Percentiles rank a stretch among this genome's conserved stretches.
phyloP scores from a whole-genome alignment of 208 protist genomes.

The Paratrypanosoma confusum region DNA sequence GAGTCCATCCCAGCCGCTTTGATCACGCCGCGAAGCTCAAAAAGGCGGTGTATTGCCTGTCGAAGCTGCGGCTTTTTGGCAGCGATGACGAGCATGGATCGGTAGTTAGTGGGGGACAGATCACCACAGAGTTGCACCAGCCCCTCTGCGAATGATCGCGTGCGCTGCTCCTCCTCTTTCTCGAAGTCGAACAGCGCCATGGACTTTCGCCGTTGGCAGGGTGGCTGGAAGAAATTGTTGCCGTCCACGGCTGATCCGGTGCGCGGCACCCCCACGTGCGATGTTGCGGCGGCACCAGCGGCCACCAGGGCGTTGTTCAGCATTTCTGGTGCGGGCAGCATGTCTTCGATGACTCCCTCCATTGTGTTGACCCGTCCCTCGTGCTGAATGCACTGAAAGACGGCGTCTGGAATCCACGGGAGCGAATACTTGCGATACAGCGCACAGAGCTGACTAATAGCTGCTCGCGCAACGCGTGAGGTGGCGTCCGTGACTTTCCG shows the following conservation, averaged over 20 bases:
- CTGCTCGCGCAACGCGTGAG: constrained; percentile 32
- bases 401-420: constrained; percentile 50
- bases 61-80: constrained; percentile 38
- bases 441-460: constrained; percentile 29
- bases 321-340: constrained; percentile 30
- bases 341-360: constrained; percentile 24
- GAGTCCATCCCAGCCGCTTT: constrained; percentile 26
- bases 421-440: constrained; percentile 34
- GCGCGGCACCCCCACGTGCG: not conserved
- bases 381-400: constrained; percentile 29
- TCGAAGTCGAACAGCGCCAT: constrained; percentile 57
- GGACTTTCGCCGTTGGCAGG: not conserved
- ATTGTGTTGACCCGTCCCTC: constrained; percentile 24
- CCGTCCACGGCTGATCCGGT: too few species aligned
- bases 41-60: constrained; percentile 23
- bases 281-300: not conserved
- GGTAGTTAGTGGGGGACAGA: constrained; percentile 21
- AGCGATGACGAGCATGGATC: constrained; percentile 26
- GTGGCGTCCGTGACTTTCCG: constrained; percentile 55
- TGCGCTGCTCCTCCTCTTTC: constrained; percentile 16
- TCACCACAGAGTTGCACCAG: constrained; percentile 41
- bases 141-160: constrained; percentile 27
- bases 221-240: not conserved
- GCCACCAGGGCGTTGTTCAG: not conserved
- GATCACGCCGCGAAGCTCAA: constrained; percentile 38